Percentiles rank a stretch among this genome's conserved stretches.
These are phyloP conservation scores for Bipolaris gigantea DNA, from an alignment of 2,329 filamentous ascomycete genomes.

Conservation along the genomic window DNA sequence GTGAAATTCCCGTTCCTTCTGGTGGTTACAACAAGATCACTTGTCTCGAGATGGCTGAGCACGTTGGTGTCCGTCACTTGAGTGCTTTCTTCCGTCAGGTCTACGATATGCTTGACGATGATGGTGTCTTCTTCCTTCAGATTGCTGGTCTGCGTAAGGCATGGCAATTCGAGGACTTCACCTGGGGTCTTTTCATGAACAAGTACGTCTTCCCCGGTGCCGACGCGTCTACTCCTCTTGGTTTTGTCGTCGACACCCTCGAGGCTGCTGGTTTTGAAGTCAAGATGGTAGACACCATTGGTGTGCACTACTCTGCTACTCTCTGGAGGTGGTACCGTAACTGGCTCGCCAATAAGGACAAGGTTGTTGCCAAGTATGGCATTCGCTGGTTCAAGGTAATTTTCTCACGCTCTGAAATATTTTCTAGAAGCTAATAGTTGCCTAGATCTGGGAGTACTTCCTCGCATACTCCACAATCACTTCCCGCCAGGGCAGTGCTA, in stretches of 20 bases:
- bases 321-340: conserved; percentile 99
- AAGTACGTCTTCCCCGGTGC: conserved; percentile 98
- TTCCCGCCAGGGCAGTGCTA: conserved; percentile 79
- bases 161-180: conserved; percentile 98
- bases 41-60: conserved; percentile 97
- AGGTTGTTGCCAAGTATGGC: conserved; percentile 93
- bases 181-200: conserved; percentile 99
- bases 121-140: conserved; percentile 94
- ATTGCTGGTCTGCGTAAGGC: conserved; percentile 89
- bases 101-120: conserved; percentile 93
- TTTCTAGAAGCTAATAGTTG: conserved; percentile 8
- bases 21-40: conserved; percentile 92
- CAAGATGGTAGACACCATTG: conserved; percentile 89
- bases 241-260: conserved; percentile 80
- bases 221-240: conserved; percentile 90
- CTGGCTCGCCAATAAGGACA: conserved; percentile 92
- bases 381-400: conserved; percentile 91
- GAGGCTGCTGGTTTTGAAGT: conserved; percentile 89
- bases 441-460: conserved; percentile 93
- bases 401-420: conserved; percentile 20
- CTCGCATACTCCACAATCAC: conserved; percentile 82
- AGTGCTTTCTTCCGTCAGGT: conserved; percentile 79
- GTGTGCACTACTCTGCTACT: conserved; percentile 95
- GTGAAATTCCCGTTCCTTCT: conserved; percentile 80
- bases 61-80: conserved; percentile 93